Evolutionary conservation across 352 stramenopile genomes (phyloP).

Genomic region (Globisporangium orthogonon): DNA sequence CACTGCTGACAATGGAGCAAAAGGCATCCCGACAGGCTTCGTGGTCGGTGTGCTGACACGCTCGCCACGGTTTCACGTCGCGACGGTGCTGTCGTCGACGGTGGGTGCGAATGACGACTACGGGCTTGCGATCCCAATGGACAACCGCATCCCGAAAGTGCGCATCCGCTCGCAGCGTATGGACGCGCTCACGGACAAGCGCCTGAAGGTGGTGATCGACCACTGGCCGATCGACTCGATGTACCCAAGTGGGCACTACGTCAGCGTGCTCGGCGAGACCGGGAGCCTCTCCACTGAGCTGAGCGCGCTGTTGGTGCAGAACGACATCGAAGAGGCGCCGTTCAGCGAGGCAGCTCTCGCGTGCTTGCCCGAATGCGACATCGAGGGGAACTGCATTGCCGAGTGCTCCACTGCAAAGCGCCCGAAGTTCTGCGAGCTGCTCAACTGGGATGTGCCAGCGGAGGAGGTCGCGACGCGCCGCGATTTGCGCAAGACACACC

Average conservation of each 20-base stretch:
- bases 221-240: slow-evolving; percentile 70
- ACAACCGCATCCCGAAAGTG: slow-evolving; percentile 71
- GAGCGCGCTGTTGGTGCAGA: slow-evolving; percentile 72
- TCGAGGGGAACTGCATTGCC: slow-evolving; percentile 50
- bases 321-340: slow-evolving; percentile 74
- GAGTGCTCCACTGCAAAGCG: slow-evolving; percentile 77
- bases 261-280: slow-evolving; percentile 52
- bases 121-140: slow-evolving; percentile 77
- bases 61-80: slow-evolving; percentile 54
- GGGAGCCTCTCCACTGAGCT: slow-evolving; percentile 75
- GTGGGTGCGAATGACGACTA: slow-evolving; percentile 56
- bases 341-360: slow-evolving; percentile 85
- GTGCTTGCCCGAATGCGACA: slow-evolving; percentile 73
- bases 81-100: slow-evolving; percentile 65
- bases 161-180: slow-evolving; percentile 76
- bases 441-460: slow-evolving; percentile 62
- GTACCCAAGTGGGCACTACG: slow-evolving; percentile 80
- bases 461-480: slow-evolving; percentile 44
- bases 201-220: slow-evolving; percentile 80
- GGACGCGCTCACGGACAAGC: slow-evolving; percentile 66
- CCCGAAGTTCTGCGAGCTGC: slow-evolving; percentile 34
- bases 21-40: slow-evolving; percentile 56
- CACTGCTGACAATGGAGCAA: background rate
- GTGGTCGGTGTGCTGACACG: slow-evolving; percentile 87
- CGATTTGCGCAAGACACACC: slow-evolving; percentile 65